Evolutionary conservation across 345 rosid species (phyloP), one percentile per base, ranked within the genome.

Genomic region (Eucalyptus pumila): DNA sequence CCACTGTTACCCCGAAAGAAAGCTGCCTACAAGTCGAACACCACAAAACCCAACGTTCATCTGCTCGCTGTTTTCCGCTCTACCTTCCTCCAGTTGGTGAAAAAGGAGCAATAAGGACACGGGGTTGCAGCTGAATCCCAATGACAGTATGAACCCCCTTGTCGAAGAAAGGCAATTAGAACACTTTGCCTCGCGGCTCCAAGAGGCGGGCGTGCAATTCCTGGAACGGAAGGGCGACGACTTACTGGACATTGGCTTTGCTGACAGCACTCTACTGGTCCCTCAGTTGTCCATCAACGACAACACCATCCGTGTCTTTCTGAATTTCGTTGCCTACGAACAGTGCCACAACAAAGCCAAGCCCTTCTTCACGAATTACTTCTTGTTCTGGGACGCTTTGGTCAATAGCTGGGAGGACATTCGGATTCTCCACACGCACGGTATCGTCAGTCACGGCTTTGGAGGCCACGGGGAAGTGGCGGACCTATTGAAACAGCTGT

Each of bases 351-450:
- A 17, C 26, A 60, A 26, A 14, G 87, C 89, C 27, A 56, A 58
- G 51, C 87, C 88, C 49, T 80, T 87, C 90, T 87, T 89, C 85
- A 89, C 91, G 34, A 80, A 87, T 88, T 89, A 69, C 83, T 87
- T 89, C 13, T 62, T 87, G 44, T 87, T 89, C 87, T 80, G 60
- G 32, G 87, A 89, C 81, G 87, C 87, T 48, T 50, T 81, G 58
- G 80, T 89, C 34, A 72, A 89, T 80, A 81, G 87, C 56, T 26
- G 26, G 23, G 34, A 23, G 12, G 90, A 89, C 62, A 37, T 89
- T 21, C 81, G 37, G 69, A 56, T 87, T 76, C 91, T 89, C 45
- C 91, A 80, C 44, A 47, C 60, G 34, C n/a, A 80, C 14, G 85
- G 91, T 6, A 81, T 89, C 81, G 34, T 89, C 47, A 87, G 87